Evolutionary conservation across 2,329 filamentous ascomycete genomes (phyloP).

Genomic region (Epicoccum sorghinum): DNA sequence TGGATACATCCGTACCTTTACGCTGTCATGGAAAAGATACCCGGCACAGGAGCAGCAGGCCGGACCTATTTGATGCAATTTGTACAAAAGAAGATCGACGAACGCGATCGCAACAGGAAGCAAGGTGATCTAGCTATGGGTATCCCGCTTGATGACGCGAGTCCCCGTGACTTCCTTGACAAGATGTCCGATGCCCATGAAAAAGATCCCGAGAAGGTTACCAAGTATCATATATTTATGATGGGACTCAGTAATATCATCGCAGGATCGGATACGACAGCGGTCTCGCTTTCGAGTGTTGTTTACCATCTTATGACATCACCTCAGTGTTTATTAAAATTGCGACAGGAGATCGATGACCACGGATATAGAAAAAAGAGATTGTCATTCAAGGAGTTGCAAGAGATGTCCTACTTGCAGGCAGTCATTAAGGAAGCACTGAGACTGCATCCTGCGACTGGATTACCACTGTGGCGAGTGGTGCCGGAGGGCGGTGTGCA

Average conservation of each 20-base stretch:
- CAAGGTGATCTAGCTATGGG: not conserved
- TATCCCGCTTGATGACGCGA: not conserved
- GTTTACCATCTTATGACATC: slow-evolving; percentile 29
- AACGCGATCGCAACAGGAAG: not conserved
- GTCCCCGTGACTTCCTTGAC: slow-evolving; percentile 42
- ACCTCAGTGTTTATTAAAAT: slow-evolving; percentile 16
- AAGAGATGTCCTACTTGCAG: slow-evolving; percentile 46
- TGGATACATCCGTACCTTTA: slow-evolving; percentile 17
- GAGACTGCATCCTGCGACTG: slow-evolving; percentile 51
- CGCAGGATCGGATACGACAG: slow-evolving; percentile 54
- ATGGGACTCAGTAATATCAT: slow-evolving; percentile 47
- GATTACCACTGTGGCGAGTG: slow-evolving; percentile 48
- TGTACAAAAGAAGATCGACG: slow-evolving; percentile 6
- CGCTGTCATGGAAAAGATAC: slow-evolving; percentile 14
- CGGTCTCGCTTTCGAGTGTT: slow-evolving; percentile 42
- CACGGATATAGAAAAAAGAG: not conserved
- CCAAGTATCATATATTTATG: slow-evolving; percentile 44
- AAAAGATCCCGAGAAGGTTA: slow-evolving; percentile 45
- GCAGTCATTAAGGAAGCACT: slow-evolving; percentile 54
- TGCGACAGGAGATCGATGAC: slow-evolving; percentile 7
- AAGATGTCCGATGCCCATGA: slow-evolving; percentile 46
- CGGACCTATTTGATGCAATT: slow-evolving; percentile 18
- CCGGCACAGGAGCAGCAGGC: slow-evolving; percentile 9
- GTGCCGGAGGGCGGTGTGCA: slow-evolving; percentile 44
- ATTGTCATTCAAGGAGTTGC: not conserved